Evolutionary conservation across 441 rosid species (phyloP).

Genomic region (Breynia disticha): DNA sequence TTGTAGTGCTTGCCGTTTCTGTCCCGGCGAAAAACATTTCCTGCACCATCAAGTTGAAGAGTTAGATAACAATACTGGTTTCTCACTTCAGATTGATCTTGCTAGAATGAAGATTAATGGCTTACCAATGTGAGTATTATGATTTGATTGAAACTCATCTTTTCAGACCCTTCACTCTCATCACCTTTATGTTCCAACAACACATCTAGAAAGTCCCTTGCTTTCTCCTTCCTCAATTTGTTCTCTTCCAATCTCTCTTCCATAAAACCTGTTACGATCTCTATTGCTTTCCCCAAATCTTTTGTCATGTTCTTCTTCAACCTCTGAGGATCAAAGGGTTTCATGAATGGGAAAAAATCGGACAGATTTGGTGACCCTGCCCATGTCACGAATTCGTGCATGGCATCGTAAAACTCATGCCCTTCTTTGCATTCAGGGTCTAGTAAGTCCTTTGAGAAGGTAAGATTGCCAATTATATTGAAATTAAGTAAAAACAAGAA

Average conservation of each 20-base stretch:
- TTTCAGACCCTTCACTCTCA: too few relatives aligned
- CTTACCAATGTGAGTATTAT: background rate
- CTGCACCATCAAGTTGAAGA: constrained; percentile 1
- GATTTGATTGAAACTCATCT: background rate
- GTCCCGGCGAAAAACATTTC: constrained; percentile 19
- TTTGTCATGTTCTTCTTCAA: constrained; percentile 10
- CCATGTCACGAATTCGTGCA: constrained; percentile 9
- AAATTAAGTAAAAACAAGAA: constrained; percentile 1
- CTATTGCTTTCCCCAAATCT: constrained; percentile 7
- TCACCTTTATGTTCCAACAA: too few relatives aligned
- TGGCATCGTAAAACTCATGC: constrained; percentile 9
- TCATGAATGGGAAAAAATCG: constrained; percentile 12
- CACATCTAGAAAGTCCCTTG: constrained; percentile 16
- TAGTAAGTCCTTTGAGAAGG: background rate
- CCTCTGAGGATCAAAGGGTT: constrained; percentile 11
- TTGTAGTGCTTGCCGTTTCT: constrained; percentile 19
- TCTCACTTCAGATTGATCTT: background rate
- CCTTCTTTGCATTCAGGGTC: constrained; percentile 9
- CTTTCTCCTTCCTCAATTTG: background rate
- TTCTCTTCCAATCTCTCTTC: constrained; percentile 7
- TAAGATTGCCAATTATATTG: background rate
- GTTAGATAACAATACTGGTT: background rate
- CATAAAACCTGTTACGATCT: background rate
- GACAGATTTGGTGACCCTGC: constrained; percentile 13
- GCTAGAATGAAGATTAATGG: background rate